Base-by-base conservation (phyloP, 768 basidiomycete genomes). In the Podaxis sp. region DNA sequence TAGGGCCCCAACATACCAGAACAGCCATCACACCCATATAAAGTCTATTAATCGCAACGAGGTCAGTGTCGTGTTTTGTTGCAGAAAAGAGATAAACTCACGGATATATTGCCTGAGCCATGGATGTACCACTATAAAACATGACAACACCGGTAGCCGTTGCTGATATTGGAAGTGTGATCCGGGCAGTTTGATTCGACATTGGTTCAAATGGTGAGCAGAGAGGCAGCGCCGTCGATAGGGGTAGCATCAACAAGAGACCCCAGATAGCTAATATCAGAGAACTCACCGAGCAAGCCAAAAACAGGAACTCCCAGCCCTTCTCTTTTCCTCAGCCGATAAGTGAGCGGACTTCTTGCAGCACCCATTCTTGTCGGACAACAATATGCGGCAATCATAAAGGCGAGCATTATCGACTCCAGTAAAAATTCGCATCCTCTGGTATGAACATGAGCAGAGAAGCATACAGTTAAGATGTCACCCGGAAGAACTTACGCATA, bases 321-420 rank as follows among this genome's bases (percentile, higher is more conserved):
- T 46, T 61, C 52, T 43, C 59, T 25, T 25, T 17, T 51, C 37
- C 40, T 52, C 24, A 54, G 40, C 40, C 59, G 59, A 54, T 61
- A 54, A 40, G 17, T 61, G 41, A 54, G 22, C 25, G 59, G 40
- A 54, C 41, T 61, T 61, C 59, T 25, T 17, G 51, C 51, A 17
- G 24, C 6, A 15, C n/a, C 8, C 8, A 24, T 24, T 9, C 49
- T 13, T 25, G 15, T 36, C 17, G 37, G 12, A 22, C 40, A 33
- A 53, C 43, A 53, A 40, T 61, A 40, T 40, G 51, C 52, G 17
- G 41, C 19, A 29, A 33, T 1, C 59, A 54, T 54, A 8, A 61
- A 43, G 7, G 11, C 27, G 40, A 61, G 51, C 40, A 61, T 54
- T 25, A 54, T 3, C 6, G 24, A 33, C 33, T 54, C 22, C 8